Base-by-base conservation (phyloP, 2,329 filamentous ascomycete genomes). In the Grosmannia penicillata region DNA sequence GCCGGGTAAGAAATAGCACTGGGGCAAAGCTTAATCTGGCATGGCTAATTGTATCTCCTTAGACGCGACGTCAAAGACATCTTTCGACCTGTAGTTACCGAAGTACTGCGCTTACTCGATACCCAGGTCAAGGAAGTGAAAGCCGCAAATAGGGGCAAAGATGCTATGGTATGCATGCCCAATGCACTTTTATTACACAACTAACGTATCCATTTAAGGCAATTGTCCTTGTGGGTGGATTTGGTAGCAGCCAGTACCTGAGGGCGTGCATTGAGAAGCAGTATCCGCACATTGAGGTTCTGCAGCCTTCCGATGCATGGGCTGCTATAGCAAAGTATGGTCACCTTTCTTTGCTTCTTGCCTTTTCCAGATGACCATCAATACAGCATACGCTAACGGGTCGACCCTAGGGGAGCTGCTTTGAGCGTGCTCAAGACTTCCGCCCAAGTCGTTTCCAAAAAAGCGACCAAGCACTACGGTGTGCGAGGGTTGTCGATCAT, bases 161-260 rank as follows among this genome's bases (percentile, higher is more conserved):
- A 26, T 6, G 10, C 18, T 17, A 34, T 4, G 15, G 33, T 26
- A 10, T 17, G 18, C 10, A 22, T 22, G 11, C 11, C 14, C 4
- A 8, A n/a, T n/a, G n/a, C n/a, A n/a, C 11, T 24, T 3, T 33
- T 3, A n/a, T 13, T 11, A 9, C 9, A 24, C 21, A 24, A 10
- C 33, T 34, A 18, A 19, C 23, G 6, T 8, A 6, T 25, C n/a
- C 19, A 13, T 15, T 1, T 33, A 21, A 51, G 48, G 49, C 53
- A 0, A 56, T 62, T 5, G 40, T 60, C 9, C 49, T 62, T 1
- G 58, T 61, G 0, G 58, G 58, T 2, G 59, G 59, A 0, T 57
- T 61, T 25, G 59, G 59, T 1, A 43, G 49, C 4, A 60, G 52
- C 3, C 50, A 51, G 14, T 61, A 58, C 40, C 53, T 62, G 8